Conservation (phyloP, 1,284 basidiomycete species). For the Hypsizygus ulmarius region DNA sequence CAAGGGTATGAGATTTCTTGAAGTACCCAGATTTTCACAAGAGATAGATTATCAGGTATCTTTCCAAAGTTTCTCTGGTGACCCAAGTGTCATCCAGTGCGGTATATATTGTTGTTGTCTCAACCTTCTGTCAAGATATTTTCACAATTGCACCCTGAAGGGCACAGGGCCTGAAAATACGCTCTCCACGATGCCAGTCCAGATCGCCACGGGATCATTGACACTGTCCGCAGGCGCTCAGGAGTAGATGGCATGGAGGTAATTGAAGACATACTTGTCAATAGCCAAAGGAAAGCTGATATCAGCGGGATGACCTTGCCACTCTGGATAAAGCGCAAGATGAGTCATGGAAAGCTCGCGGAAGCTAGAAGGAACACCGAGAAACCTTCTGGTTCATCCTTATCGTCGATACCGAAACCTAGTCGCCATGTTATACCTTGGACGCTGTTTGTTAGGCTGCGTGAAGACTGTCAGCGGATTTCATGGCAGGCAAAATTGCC, state of each 20-base stretch:
- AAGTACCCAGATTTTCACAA: too few species aligned
- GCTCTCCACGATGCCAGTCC: conserved; percentile 37
- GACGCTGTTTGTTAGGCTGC: conserved; percentile 49
- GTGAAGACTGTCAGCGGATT: conserved; percentile 8
- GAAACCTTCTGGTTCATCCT: conserved; percentile 51
- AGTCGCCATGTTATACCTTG: conserved; percentile 63
- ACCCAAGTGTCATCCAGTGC: background rate
- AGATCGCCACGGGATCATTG: conserved; percentile 50
- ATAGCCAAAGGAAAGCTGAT: conserved; percentile 48
- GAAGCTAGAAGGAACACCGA: conserved; percentile 7
- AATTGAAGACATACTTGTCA: conserved; percentile 40
- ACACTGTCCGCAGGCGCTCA: conserved; percentile 25
- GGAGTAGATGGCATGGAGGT: too few species aligned
- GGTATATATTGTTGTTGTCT: background rate
- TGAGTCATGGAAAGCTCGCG: background rate
- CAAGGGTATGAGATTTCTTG: too few species aligned
- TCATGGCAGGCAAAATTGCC: background rate
- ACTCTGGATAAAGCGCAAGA: conserved; percentile 37
- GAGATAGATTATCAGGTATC: background rate
- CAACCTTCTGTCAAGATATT: background rate
- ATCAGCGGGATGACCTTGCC: conserved; percentile 56
- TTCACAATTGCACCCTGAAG: conserved; percentile 15
- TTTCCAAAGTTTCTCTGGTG: background rate
- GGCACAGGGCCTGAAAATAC: conserved; percentile 18
- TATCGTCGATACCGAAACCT: conserved; percentile 54